phyloP scores from a whole-genome alignment of 1,139 yeast genomes.

The Suzukiozyma palmioleophila region DNA sequence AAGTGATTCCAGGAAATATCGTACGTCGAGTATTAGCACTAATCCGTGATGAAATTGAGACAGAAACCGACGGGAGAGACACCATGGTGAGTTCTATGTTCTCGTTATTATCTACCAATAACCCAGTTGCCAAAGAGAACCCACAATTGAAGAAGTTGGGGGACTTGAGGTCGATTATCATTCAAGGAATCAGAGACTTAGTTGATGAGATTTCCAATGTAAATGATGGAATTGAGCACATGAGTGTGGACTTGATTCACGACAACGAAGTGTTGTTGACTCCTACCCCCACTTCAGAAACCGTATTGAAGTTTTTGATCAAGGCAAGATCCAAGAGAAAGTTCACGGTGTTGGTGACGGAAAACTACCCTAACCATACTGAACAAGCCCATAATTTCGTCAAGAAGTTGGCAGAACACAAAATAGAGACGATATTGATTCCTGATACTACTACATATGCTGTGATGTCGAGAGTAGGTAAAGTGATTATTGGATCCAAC shows the following conservation, averaged over 20 bases:
- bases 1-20: slow-evolving; percentile 85
- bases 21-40: slow-evolving; percentile 85
- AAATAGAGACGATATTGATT: slow-evolving; percentile 84
- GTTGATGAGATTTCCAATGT: slow-evolving; percentile 88
- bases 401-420: slow-evolving; percentile 71
- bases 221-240: slow-evolving; percentile 85
- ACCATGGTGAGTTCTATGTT: slow-evolving; percentile 83
- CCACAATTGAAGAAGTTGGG: slow-evolving; percentile 20
- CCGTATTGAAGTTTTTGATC: slow-evolving; percentile 80
- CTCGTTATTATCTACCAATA: slow-evolving; percentile 63
- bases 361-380: slow-evolving; percentile 85
- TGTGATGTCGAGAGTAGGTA: slow-evolving; percentile 95
- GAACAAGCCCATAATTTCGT: slow-evolving; percentile 76
- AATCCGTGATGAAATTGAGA: slow-evolving; percentile 81
- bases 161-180: slow-evolving; percentile 81
- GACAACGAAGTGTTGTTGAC: slow-evolving; percentile 89
- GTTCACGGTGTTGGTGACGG: slow-evolving; percentile 90
- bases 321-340: slow-evolving; percentile 87
- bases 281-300: slow-evolving; percentile 89
- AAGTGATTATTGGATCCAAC: slow-evolving; percentile 87
- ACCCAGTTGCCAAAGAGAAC: slow-evolving; percentile 19
- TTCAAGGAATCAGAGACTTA: slow-evolving; percentile 90
- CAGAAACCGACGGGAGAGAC: slow-evolving; percentile 34
- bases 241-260: slow-evolving; percentile 90
- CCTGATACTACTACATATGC: slow-evolving; percentile 95